phyloP scores from a whole-genome alignment of 805 yeast species.

The Wickerhamomyces hampshirensis region DNA sequence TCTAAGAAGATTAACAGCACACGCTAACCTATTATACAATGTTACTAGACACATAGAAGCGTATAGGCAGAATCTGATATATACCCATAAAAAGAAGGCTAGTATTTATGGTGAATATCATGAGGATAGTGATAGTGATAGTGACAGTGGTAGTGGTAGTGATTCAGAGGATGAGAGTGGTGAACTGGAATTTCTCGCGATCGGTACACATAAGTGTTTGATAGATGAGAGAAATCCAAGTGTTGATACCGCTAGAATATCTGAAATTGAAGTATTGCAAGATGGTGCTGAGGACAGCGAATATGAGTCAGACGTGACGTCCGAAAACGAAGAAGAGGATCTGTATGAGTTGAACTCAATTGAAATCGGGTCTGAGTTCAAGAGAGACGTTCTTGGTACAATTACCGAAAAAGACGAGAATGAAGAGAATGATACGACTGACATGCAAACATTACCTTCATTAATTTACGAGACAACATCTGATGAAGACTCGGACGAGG shows the following conservation, averaged over 20 bases:
- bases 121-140: background rate
- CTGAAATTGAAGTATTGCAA: constrained; percentile 10
- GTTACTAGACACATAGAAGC: constrained; percentile 10
- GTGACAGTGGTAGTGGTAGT: constrained; percentile 11
- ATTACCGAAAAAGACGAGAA: too few species aligned
- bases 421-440: too few species aligned
- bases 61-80: background rate
- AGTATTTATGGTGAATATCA: background rate
- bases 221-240: constrained; percentile 8
- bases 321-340: constrained; percentile 13
- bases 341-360: constrained; percentile 5
- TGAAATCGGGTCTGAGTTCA: too few species aligned
- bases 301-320: constrained; percentile 6
- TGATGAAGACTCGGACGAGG: too few species aligned
- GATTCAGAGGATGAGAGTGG: constrained; percentile 10
- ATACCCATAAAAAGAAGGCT: background rate
- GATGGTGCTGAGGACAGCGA: constrained; percentile 3
- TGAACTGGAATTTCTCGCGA: too few species aligned
- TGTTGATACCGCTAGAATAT: constrained; percentile 11
- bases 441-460: too few species aligned
- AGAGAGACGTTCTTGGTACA: too few species aligned
- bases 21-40: constrained; percentile 17
- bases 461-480: too few species aligned
- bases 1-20: constrained; percentile 14
- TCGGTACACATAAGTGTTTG: too few species aligned